A percentile compares a stretch with the other conserved stretches of the same genome.
These are phyloP conservation scores for Kwoniella shivajii DNA, from an alignment of 1,284 basidiomycete species.

Conservation along the genomic window DNA sequence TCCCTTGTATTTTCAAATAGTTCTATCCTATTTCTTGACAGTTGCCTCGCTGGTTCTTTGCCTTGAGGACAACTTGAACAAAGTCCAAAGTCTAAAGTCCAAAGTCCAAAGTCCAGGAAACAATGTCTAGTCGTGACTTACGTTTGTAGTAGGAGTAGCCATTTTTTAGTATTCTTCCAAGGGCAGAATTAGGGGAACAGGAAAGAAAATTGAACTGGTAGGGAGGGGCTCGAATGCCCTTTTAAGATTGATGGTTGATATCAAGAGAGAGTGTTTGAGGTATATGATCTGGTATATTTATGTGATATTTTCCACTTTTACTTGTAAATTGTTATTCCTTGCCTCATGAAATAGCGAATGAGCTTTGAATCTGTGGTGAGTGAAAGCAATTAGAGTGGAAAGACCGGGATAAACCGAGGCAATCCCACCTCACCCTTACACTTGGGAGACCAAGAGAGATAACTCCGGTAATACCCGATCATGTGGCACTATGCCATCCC, in stretches of 20 bases:
- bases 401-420: not conserved
- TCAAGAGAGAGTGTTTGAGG: no score
- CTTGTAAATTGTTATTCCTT: no score
- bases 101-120: no score
- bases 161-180: slow-evolving; percentile 31
- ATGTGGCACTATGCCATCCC: not conserved
- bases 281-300: no score
- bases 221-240: slow-evolving; percentile 8
- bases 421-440: not conserved
- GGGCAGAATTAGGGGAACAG: not conserved
- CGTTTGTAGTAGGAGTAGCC: slow-evolving; percentile 50
- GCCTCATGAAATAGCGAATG: no score
- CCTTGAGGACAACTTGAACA: not conserved
- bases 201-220: not conserved
- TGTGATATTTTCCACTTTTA: no score
- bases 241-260: slow-evolving; percentile 1
- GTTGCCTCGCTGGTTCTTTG: not conserved
- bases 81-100: no score
- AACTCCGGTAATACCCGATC: slow-evolving; percentile 4
- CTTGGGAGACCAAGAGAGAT: not conserved
- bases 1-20: no score
- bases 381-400: no score
- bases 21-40: not conserved
- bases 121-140: slow-evolving; percentile 24
- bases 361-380: no score